Percentiles rank a stretch among this genome's conserved stretches.
These are phyloP conservation scores for Hypoxylon sp. DNA, from an alignment of 2,329 filamentous ascomycete genomes.

Conservation along the genomic window DNA sequence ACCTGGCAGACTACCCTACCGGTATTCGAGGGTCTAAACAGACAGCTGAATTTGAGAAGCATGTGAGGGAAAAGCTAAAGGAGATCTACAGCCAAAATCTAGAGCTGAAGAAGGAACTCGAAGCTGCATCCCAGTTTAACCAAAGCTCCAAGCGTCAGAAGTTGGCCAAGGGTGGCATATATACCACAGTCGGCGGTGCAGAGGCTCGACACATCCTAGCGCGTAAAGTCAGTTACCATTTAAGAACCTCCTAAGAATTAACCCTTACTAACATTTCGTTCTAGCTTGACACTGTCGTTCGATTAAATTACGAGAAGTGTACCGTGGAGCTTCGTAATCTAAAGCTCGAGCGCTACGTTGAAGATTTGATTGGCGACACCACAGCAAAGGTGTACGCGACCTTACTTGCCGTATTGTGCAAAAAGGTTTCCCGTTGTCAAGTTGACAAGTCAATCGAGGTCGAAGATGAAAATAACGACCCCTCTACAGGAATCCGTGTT, in stretches of 20 bases:
- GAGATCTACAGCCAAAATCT: conserved; percentile 47
- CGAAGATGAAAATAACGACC: conserved; percentile 56
- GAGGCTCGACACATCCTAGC: conserved; percentile 59
- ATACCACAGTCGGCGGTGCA: conserved; percentile 58
- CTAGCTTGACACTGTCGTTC: conserved; percentile 80
- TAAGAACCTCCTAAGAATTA: conserved; percentile 2
- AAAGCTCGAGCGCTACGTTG: conserved; percentile 79
- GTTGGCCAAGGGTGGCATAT: conserved; percentile 64
- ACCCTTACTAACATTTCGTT: conserved; percentile 48
- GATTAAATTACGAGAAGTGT: conserved; percentile 88
- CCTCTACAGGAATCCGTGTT: conserved; percentile 58
- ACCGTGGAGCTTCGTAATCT: conserved; percentile 85
- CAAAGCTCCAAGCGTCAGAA: conserved; percentile 67
- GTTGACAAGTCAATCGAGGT: conserved; percentile 68
- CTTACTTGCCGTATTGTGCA: conserved; percentile 79
- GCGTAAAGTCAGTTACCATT: conserved; percentile 65
- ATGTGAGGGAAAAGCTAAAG: conserved; percentile 47
- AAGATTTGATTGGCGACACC: conserved; percentile 77
- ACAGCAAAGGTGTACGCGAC: conserved; percentile 85
- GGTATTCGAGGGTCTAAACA: conserved; percentile 75
- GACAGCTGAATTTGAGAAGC: conserved; percentile 70
- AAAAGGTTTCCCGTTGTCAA: conserved; percentile 77
- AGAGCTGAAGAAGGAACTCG: conserved; percentile 51
- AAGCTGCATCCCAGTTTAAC: conserved; percentile 43
- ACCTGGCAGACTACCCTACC: conserved; percentile 69